A percentile compares a stretch with the other conserved stretches of the same genome.
Evolutionary conservation across 345 rosid genomes (phyloP).

Genomic region (Citrus sinensis): DNA sequence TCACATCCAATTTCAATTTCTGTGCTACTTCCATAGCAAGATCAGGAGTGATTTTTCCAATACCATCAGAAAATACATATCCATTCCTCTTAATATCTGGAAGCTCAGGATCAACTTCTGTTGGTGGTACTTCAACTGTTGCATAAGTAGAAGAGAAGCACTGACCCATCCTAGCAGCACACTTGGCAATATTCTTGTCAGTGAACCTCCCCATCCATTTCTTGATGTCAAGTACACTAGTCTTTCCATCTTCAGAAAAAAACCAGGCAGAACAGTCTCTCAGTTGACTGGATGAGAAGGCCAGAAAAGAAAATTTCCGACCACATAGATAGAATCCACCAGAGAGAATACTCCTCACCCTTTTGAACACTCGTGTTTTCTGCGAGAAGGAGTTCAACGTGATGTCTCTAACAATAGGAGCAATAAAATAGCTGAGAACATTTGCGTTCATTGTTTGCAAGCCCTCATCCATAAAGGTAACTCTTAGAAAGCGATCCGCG

Average conservation of each 20-base stretch:
- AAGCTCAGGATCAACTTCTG: slow-evolving; percentile 44
- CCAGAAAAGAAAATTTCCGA: slow-evolving; percentile 74
- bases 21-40: slow-evolving; percentile 72
- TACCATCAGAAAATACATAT: slow-evolving; percentile 83
- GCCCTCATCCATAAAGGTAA: slow-evolving; percentile 92
- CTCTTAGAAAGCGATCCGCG: slow-evolving; percentile 74
- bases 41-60: slow-evolving; percentile 78
- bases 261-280: slow-evolving; percentile 95
- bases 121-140: slow-evolving; percentile 61
- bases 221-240: slow-evolving; percentile 38
- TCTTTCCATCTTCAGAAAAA: slow-evolving; percentile 67
- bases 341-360: slow-evolving; percentile 60
- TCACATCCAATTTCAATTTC: slow-evolving; percentile 53
- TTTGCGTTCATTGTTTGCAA: slow-evolving; percentile 62
- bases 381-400: slow-evolving; percentile 49
- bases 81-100: slow-evolving; percentile 57
- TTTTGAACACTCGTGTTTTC: slow-evolving; percentile 62
- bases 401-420: slow-evolving; percentile 63
- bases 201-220: slow-evolving; percentile 85
- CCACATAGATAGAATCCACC: slow-evolving; percentile 82
- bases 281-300: slow-evolving; percentile 88
- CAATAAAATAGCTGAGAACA: slow-evolving; percentile 57
- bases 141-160: slow-evolving; percentile 98
- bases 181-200: slow-evolving; percentile 62
- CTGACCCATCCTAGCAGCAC: slow-evolving; percentile 95